These are phyloP conservation scores for Penicillium italicum DNA, from an alignment of 2,329 filamentous ascomycete species.

Conservation along the genomic window DNA sequence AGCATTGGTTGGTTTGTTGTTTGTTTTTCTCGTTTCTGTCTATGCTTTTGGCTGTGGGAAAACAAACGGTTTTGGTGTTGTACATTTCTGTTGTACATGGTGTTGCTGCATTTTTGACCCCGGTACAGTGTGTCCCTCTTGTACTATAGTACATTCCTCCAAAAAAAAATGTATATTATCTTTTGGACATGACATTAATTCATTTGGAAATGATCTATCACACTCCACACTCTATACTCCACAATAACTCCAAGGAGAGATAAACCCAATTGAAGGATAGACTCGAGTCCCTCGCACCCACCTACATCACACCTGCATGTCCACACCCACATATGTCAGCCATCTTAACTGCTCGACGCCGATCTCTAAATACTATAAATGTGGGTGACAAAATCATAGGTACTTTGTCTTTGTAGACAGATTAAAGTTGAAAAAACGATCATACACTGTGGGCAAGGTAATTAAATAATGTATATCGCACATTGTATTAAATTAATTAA, in stretches of 20 bases:
- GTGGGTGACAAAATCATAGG: neutral
- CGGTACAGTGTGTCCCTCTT: conserved; percentile 5
- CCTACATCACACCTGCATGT: neutral
- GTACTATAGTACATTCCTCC: conserved; percentile 10
- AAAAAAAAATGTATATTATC: conserved; percentile 10
- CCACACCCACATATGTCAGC: neutral
- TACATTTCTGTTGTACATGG: conserved; percentile 10
- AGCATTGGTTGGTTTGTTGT: conserved; percentile 20
- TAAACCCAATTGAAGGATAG: neutral
- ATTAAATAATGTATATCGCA: neutral
- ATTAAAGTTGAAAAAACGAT: neutral
- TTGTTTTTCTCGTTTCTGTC: neutral
- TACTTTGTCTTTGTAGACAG: neutral
- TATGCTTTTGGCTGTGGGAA: neutral
- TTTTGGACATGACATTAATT: conserved; percentile 4
- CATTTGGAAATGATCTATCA: neutral
- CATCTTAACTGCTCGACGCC: neutral
- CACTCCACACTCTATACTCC: neutral
- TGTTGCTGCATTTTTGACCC: conserved; percentile 7
- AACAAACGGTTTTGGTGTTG: conserved; percentile 7
- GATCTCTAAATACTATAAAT: neutral
- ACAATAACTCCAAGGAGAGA: neutral
- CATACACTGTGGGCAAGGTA: neutral
- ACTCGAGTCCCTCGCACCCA: neutral
- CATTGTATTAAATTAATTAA: neutral